Evolutionary conservation across 805 yeast species (phyloP).

Genomic region (Saccharomycopsis fodiens): DNA sequence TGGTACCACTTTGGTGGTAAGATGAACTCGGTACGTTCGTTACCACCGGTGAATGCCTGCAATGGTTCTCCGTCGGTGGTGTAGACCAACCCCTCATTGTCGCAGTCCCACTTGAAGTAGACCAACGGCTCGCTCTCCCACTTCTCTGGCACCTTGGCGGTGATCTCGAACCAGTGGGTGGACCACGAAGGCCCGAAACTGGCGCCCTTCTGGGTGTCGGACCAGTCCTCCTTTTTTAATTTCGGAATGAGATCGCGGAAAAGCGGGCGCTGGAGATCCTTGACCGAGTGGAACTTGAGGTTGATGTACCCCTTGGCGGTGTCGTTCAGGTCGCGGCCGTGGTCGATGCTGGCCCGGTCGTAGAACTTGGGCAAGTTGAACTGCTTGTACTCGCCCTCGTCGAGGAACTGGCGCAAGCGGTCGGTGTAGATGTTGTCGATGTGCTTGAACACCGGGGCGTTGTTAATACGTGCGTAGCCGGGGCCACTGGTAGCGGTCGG

Average conservation of each 20-base stretch:
- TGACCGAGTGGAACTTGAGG: constrained; percentile 65
- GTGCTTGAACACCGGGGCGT: constrained; percentile 64
- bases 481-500: constrained; percentile 32
- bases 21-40: constrained; percentile 68
- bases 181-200: constrained; percentile 94
- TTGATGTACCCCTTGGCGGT: constrained; percentile 40
- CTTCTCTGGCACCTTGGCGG: constrained; percentile 52
- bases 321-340: constrained; percentile 25
- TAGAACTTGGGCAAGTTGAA: constrained; percentile 79
- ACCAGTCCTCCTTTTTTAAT: constrained; percentile 39
- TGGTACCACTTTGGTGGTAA: constrained; percentile 50
- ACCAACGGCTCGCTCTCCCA: constrained; percentile 44
- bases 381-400: constrained; percentile 66
- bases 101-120: constrained; percentile 76
- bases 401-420: constrained; percentile 69
- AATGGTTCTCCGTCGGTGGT: constrained; percentile 55
- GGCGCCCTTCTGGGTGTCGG: constrained; percentile 59
- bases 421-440: constrained; percentile 66
- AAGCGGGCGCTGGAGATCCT: constrained; percentile 56
- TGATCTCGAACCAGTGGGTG: constrained; percentile 84
- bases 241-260: constrained; percentile 51
- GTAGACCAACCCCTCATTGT: constrained; percentile 80
- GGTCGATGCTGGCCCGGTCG: constrained; percentile 50
- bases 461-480: constrained; percentile 25
- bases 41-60: constrained; percentile 84